These are phyloP conservation scores for Porpolomopsis calyptriformis DNA, from an alignment of 768 basidiomycete genomes.

Conservation along the genomic window DNA sequence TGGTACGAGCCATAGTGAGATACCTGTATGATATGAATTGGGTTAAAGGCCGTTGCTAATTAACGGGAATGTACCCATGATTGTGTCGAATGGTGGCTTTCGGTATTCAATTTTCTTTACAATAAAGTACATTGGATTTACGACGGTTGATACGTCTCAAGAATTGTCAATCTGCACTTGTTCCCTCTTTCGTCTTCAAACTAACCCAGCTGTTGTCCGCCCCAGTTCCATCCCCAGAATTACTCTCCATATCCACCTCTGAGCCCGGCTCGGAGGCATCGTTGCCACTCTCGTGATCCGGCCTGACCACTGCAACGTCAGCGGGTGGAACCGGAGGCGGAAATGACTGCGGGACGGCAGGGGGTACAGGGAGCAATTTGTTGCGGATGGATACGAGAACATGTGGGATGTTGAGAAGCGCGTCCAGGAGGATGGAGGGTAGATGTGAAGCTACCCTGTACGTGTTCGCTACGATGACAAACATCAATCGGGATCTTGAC, in stretches of 20 bases:
- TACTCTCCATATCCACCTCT: conserved; percentile 63
- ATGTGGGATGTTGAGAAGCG: conserved; percentile 56
- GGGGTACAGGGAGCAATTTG: conserved; percentile 42
- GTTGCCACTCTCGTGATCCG: conserved; percentile 8
- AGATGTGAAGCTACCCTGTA: conserved; percentile 63
- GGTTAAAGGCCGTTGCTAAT: neutral
- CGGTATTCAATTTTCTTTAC: no score
- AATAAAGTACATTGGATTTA: neutral
- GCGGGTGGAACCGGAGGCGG: conserved; percentile 10
- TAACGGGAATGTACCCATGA: neutral
- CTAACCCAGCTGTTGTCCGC: conserved; percentile 64
- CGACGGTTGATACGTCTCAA: neutral
- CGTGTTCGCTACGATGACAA: conserved; percentile 41
- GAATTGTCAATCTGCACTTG: neutral
- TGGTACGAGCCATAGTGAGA: conserved; percentile 67
- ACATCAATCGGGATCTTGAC: conserved; percentile 6
- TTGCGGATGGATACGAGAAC: conserved; percentile 53
- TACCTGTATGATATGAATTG: conserved; percentile 26
- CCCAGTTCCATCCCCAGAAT: conserved; percentile 37
- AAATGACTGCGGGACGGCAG: conserved; percentile 28
- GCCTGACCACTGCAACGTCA: neutral
- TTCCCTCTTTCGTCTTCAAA: conserved; percentile 25
- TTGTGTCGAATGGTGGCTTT: no score
- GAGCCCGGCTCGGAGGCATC: conserved; percentile 37
- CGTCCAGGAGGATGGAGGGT: conserved; percentile 53